A percentile compares a stretch with the other conserved stretches of the same genome.
Conservation (phyloP, 2,329 filamentous ascomycete species). For the Clarireedia monteithiana region DNA sequence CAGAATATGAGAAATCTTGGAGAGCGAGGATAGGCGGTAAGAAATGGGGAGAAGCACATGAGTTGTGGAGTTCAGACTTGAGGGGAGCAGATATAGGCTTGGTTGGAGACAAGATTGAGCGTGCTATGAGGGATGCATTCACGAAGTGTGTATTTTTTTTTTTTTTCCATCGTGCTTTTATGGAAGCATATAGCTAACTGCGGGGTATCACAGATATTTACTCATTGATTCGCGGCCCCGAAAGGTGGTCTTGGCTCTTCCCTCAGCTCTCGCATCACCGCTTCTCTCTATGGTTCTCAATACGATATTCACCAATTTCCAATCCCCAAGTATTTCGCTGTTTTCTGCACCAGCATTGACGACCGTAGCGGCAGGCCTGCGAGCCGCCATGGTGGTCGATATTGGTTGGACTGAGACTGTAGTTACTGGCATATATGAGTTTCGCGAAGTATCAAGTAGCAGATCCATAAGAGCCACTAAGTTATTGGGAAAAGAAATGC, state of each 20-base stretch:
- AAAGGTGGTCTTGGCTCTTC: conserved; percentile 66
- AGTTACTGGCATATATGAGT: conserved; percentile 83
- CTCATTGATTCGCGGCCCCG: conserved; percentile 70
- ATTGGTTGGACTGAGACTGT: conserved; percentile 89
- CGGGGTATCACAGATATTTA: conserved; percentile 40
- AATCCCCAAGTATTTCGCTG: conserved; percentile 72
- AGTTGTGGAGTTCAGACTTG: conserved; percentile 76
- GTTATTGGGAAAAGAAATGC: conserved; percentile 61
- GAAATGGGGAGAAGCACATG: conserved; percentile 55
- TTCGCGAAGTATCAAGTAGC: conserved; percentile 66
- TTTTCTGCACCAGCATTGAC: conserved; percentile 70
- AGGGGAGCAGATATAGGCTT: conserved; percentile 67
- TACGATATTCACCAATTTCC: conserved; percentile 73
- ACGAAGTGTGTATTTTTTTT: conserved; percentile 58
- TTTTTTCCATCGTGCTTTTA: conserved; percentile 24
- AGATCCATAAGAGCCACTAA: conserved; percentile 71
- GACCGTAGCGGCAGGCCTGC: conserved; percentile 70
- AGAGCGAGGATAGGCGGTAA: conserved; percentile 38
- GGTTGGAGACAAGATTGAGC: conserved; percentile 80
- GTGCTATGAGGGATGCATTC: conserved; percentile 72
- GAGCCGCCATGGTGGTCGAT: conserved; percentile 81
- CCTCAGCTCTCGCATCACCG: conserved; percentile 68
- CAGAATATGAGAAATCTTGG: conserved; percentile 42
- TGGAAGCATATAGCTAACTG: conserved; percentile 8
- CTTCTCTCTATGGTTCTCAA: conserved; percentile 69